Conservation (phyloP, 139 green algal genomes). For the Edaphochlamys debaryana region DNA sequence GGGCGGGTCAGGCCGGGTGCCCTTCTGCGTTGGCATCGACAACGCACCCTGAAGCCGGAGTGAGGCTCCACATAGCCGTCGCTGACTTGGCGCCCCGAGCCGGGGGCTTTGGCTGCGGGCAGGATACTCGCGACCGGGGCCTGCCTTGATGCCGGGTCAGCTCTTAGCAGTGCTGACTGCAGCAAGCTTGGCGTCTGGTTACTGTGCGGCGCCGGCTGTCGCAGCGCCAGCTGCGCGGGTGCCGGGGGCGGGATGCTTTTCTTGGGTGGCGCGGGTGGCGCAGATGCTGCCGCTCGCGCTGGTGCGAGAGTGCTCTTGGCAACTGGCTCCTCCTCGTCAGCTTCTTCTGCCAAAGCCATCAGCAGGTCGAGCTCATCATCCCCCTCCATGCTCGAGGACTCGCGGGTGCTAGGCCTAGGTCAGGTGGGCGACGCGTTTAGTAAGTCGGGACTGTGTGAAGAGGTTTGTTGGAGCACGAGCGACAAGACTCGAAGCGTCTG, state of each 20-base stretch:
- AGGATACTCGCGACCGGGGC: too few relatives aligned
- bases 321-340: not conserved
- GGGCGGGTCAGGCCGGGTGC: too few relatives aligned
- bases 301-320: not conserved
- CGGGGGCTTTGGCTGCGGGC: too few relatives aligned
- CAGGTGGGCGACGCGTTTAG: too few relatives aligned
- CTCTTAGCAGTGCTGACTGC: too few relatives aligned
- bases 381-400: constrained; percentile 3
- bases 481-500: too few relatives aligned
- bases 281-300: not conserved
- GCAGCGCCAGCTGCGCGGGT: not conserved
- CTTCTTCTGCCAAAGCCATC: constrained; percentile 17
- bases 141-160: too few relatives aligned
- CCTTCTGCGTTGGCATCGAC: not conserved
- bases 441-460: too few relatives aligned
- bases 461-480: too few relatives aligned
- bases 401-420: too few relatives aligned
- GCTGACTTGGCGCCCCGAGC: too few relatives aligned
- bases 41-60: not conserved
- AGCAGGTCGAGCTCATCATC: constrained; percentile 17
- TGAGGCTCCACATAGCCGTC: not conserved
- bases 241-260: not conserved
- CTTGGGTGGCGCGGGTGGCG: too few relatives aligned
- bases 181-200: not conserved
- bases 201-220: not conserved